These are phyloP conservation scores for Aspergillus bombycis DNA, from an alignment of 2,329 filamentous ascomycete species.

Conservation along the genomic window DNA sequence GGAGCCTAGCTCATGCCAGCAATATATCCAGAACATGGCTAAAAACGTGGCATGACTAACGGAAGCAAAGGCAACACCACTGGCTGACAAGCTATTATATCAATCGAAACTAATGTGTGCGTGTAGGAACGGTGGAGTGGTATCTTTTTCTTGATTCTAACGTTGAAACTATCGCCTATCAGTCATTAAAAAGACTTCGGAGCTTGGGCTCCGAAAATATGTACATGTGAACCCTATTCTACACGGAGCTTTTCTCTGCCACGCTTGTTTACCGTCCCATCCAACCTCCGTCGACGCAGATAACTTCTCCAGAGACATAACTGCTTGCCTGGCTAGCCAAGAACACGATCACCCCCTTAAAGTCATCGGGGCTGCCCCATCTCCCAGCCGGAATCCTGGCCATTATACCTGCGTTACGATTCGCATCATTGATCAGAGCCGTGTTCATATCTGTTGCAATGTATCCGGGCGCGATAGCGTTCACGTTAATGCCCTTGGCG, in stretches of 20 bases:
- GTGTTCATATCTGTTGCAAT: conserved; percentile 94
- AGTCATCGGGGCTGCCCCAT: conserved; percentile 84
- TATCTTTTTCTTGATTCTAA: neutral
- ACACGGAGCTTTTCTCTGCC: neutral
- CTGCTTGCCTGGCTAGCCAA: conserved; percentile 74
- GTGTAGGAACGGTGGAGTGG: neutral
- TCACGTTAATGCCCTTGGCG: conserved; percentile 75
- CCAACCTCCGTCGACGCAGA: conserved; percentile 90
- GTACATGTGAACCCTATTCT: neutral
- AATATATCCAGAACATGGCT: conserved; percentile 13
- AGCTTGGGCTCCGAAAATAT: neutral
- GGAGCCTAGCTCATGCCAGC: neutral
- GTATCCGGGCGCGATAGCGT: conserved; percentile 87
- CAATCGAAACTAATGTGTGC: neutral
- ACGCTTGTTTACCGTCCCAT: conserved; percentile 72
- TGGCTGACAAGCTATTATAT: neutral
- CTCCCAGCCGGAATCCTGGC: conserved; percentile 79
- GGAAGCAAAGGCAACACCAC: conserved; percentile 13
- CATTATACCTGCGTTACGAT: conserved; percentile 72
- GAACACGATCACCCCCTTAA: conserved; percentile 80
- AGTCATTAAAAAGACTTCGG: neutral
- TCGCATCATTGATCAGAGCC: conserved; percentile 73
- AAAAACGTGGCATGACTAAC: conserved; percentile 13
- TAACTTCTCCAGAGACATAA: conserved; percentile 79
- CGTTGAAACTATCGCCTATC: neutral